Base-by-base conservation (phyloP, 176 grass and related monocot genomes). In the Pontederia crassipes region DNA sequence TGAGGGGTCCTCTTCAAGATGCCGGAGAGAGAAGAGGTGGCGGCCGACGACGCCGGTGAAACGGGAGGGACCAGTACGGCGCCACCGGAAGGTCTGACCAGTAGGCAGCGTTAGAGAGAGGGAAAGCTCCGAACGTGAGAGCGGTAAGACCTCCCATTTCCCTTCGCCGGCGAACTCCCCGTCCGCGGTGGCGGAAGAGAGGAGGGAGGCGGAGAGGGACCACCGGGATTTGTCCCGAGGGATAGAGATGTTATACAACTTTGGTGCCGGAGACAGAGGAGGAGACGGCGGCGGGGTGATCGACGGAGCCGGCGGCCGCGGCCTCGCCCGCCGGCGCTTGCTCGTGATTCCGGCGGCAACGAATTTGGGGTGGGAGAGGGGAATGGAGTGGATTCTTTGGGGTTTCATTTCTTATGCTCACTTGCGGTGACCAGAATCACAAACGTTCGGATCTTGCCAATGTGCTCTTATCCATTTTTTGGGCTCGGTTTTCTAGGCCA, bases 21-120 rank as follows among this genome's bases (percentile, higher is more conserved):
- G 83, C 56, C 66, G 78, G 59, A 96, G 86, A 57, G 92, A 96
- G 13, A 97, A 12, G 57, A 96, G 83, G 76, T 97, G 78, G 51
- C 81, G 63, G 0, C 87, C 84, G 48, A 97, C 87, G 53, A 83
- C 84, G 47, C 83, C 87, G 2, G 87, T 97, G 83, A 88, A 91
- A 49, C 69, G 70, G 61, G 70, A 61, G 69, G 66, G 32, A 26
- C 69, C 80, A 46, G 87, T 97, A 64, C 61, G 79, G 50, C 84
- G 92, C 87, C 87, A 97, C 47, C 89, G 84, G 76, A 91, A 97
- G 70, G 84, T 87, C 71, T 97, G 87, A 9, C 84, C 92, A 1
- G 84, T 97, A 17, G 84, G 87, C 32, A 97, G 79, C 0, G 80
- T 85, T 49, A 91, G 83, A 9, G 70, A 66, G 24, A 97, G 83